These are phyloP conservation scores for Typha latifolia DNA, from an alignment of 176 grass and related monocot species.

Conservation along the genomic window DNA sequence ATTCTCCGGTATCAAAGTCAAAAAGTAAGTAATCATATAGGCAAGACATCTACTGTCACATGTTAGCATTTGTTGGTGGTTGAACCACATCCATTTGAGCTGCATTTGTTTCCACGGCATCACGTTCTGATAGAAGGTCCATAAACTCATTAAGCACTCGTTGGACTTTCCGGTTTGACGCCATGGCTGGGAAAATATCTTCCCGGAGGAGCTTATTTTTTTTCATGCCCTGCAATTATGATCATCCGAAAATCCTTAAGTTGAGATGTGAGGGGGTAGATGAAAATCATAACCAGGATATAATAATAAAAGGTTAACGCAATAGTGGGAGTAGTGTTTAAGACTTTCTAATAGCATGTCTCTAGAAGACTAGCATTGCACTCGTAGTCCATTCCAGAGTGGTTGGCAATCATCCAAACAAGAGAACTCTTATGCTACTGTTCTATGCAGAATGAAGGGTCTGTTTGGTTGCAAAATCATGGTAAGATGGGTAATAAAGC, in stretches of 20 bases:
- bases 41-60: no score
- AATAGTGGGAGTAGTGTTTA: background rate
- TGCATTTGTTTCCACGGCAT: slow-evolving; percentile 26
- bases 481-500: no score
- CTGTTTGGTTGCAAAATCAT: background rate
- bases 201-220: slow-evolving; percentile 82
- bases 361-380: no score
- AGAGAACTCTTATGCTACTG: no score
- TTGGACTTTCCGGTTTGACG: slow-evolving; percentile 86
- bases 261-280: background rate
- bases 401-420: no score
- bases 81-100: slow-evolving; percentile 30
- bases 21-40: no score
- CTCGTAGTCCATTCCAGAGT: no score
- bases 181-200: slow-evolving; percentile 82
- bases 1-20: no score
- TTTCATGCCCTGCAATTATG: slow-evolving; percentile 71
- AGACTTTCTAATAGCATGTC: no score
- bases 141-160: slow-evolving; percentile 85
- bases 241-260: background rate
- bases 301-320: background rate
- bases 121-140: slow-evolving; percentile 76
- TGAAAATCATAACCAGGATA: background rate
- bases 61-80: slow-evolving; percentile 6
- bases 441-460: background rate